Evolutionary conservation across 768 basidiomycete species (phyloP).

Genomic region (Pleurotus giganteus): DNA sequence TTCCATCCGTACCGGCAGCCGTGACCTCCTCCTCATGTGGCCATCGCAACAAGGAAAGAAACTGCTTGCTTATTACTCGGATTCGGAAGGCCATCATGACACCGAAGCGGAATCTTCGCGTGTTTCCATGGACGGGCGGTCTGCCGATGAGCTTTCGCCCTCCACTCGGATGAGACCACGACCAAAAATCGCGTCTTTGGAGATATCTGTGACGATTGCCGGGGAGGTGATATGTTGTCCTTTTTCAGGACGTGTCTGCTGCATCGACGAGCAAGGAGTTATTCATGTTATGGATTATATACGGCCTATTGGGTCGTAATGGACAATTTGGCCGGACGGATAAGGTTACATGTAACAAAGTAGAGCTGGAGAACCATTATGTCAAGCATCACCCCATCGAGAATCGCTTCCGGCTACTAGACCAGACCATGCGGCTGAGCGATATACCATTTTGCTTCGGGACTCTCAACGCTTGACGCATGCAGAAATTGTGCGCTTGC

Average conservation of each 20-base stretch:
- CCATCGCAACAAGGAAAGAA: conserved; percentile 1
- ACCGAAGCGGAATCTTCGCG: background rate
- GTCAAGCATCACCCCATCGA: no score
- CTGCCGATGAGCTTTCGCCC: background rate
- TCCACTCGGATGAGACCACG: background rate
- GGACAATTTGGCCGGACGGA: no score
- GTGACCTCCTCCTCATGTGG: conserved; percentile 7
- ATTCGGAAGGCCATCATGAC: background rate
- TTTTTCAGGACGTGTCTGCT: conserved; percentile 4
- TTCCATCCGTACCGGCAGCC: conserved; percentile 6
- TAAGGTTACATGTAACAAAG: no score
- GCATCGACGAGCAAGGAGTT: background rate
- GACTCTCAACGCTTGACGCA: no score
- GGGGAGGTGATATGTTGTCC: conserved; percentile 8
- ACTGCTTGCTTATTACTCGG: conserved; percentile 1
- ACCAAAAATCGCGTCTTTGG: conserved; percentile 3
- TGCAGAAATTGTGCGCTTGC: no score
- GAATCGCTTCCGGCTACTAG: no score
- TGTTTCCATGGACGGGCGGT: background rate
- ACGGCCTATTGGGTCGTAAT: conserved; percentile 3
- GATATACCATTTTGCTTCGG: no score
- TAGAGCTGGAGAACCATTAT: no score
- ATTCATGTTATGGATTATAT: conserved; percentile 4
- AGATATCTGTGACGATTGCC: background rate
- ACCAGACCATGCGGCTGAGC: no score